Conservation (phyloP, 2,329 filamentous ascomycete genomes). For the Thermoascus crustaceus region DNA sequence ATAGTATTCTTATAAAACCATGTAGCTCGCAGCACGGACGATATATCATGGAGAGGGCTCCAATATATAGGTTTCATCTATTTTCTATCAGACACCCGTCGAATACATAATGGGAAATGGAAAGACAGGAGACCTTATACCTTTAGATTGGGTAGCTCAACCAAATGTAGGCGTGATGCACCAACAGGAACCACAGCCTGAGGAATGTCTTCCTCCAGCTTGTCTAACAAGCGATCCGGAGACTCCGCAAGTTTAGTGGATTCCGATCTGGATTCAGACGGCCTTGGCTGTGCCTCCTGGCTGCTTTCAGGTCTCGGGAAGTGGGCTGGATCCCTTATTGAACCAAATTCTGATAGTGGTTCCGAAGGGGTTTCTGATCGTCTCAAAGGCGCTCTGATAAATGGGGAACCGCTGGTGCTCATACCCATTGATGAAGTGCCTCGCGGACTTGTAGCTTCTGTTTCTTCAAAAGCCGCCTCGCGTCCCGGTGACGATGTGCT, state of each 20-base stretch:
- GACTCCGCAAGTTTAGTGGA: constrained; percentile 17
- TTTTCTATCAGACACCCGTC: background rate
- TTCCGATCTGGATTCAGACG: constrained; percentile 20
- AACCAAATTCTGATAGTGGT: constrained; percentile 21
- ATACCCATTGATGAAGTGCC: constrained; percentile 21
- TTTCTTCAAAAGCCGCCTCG: constrained; percentile 17
- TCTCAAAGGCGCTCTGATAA: constrained; percentile 35
- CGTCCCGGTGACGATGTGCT: constrained; percentile 18
- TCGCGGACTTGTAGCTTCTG: constrained; percentile 16
- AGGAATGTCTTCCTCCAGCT: constrained; percentile 21
- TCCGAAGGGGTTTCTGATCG: constrained; percentile 22
- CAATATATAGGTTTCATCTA: constrained; percentile 97
- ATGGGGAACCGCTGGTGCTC: constrained; percentile 43
- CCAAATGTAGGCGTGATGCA: constrained; percentile 79
- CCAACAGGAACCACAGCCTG: constrained; percentile 68
- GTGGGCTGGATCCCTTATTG: constrained; percentile 13
- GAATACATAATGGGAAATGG: background rate
- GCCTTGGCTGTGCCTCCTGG: constrained; percentile 16
- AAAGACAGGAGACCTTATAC: constrained; percentile 13
- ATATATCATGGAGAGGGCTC: constrained; percentile 85
- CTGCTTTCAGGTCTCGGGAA: background rate
- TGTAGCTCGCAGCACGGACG: constrained; percentile 72
- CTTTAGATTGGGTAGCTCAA: constrained; percentile 66
- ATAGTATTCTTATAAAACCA: constrained; percentile 98
- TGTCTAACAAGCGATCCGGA: constrained; percentile 8